Evolutionary conservation across 257 asterid genomes (phyloP).

Genomic region (Rehmannia glutinosa): DNA sequence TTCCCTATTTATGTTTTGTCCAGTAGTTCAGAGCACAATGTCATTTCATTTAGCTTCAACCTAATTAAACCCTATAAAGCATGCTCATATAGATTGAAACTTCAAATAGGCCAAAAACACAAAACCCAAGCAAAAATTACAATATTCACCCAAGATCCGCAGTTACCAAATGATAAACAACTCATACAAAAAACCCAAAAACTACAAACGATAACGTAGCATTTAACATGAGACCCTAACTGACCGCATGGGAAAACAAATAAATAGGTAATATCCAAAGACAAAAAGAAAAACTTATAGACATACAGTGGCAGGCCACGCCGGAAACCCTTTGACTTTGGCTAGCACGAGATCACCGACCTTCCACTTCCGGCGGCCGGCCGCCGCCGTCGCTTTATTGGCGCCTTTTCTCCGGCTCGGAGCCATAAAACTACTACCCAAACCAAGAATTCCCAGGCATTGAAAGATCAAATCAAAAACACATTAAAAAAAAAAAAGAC

Average conservation of each 20-base stretch:
- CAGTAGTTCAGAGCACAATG: neutral
- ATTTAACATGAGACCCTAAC: conserved; percentile 1
- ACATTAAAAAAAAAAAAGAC: neutral
- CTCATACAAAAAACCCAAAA: neutral
- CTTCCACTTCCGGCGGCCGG: conserved; percentile 71
- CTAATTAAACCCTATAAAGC: too few species aligned
- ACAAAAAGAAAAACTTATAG: neutral
- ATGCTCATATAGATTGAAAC: neutral
- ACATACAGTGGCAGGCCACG: conserved; percentile 95
- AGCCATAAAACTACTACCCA: conserved; percentile 48
- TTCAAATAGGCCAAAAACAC: neutral
- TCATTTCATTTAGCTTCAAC: neutral
- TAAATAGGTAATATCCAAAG: neutral
- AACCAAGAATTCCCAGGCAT: conserved; percentile 37
- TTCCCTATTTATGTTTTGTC: neutral
- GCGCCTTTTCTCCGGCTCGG: conserved; percentile 73
- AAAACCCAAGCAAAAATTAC: neutral
- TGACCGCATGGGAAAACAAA: neutral
- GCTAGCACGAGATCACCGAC: conserved; percentile 97
- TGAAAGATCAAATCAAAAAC: conserved; percentile 27
- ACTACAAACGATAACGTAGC: neutral
- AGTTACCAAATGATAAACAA: neutral
- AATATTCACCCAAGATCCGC: conserved; percentile 12
- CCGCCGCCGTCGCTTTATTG: conserved; percentile 52
- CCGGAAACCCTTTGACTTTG: conserved; percentile 87